Percentiles rank a stretch among this genome's conserved stretches.
phyloP scores from a whole-genome alignment of 2,329 filamentous ascomycete genomes.

The Fusarium denticulatum region DNA sequence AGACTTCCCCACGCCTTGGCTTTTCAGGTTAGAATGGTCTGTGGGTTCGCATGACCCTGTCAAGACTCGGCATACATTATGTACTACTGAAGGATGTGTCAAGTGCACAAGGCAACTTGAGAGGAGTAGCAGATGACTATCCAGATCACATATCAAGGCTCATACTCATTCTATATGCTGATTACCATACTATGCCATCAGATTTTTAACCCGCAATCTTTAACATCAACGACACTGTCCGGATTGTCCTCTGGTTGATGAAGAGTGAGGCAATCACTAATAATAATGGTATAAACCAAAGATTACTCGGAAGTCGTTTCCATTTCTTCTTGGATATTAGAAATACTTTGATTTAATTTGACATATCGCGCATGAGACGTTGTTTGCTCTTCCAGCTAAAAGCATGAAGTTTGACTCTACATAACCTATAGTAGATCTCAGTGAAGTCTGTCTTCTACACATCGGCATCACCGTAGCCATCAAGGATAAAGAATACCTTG shows the following conservation, averaged over 20 bases:
- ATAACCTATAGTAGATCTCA: background rate
- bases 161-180: too few species aligned
- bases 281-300: too few species aligned
- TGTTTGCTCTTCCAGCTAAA: too few species aligned
- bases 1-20: background rate
- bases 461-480: background rate
- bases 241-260: too few species aligned
- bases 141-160: background rate
- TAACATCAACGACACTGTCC: too few species aligned
- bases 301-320: too few species aligned
- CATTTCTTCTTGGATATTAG: too few species aligned
- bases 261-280: too few species aligned
- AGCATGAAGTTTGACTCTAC: accelerated
- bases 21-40: background rate
- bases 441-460: accelerated
- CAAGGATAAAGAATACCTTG: accelerated
- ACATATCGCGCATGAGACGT: accelerated
- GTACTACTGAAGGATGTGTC: background rate
- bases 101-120: too few species aligned
- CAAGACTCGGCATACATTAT: background rate
- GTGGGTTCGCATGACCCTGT: background rate
- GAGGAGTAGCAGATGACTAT: too few species aligned
- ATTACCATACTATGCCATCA: too few species aligned
- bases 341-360: accelerated
- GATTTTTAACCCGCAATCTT: too few species aligned